Base-by-base conservation (phyloP, 2,329 filamentous ascomycete species). In the Stachybotrys echinatus region DNA sequence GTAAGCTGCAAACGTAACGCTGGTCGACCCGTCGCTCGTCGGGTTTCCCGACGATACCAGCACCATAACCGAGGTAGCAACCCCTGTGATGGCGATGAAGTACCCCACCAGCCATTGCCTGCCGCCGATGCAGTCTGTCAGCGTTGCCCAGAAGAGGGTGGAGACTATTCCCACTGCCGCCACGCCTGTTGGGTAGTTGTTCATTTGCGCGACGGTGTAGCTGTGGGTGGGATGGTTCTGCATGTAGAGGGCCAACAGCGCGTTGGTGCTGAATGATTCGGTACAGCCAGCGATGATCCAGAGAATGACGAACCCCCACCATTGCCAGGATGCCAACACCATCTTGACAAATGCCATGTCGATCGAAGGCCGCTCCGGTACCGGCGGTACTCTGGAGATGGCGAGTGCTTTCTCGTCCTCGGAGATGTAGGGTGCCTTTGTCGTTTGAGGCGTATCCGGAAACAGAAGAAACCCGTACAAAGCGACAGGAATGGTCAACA, bases 221-320 rank as follows among this genome's bases (percentile, higher is more conserved):
- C 60, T 59, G 19, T 60, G 63, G 7, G 59, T 64, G 0, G 75
- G 75, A 34, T 76, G 72, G 50, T 65, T 70, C 57, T 79, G 77
- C 61, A 80, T 64, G 58, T 73, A 80, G 1, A 80, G 65, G 0
- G 69, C 65, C 0, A 80, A 65, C 0, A 88, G 70, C 0, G 80
- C 71, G 63, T 89, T 88, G 19, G 78, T 75, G 48, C 78, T 81
- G 63, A 88, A 89, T 0, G 83, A 86, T 62, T 90, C 86, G 0
- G 83, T 84, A 60, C 88, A 84, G 23, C 85, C 84, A 0, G 84
- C 85, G 39, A 89, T 81, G 54, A 86, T 77, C 84, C 84, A 88
- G 0, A 88, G 76, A 5, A 80, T 60, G 2, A 82, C 76, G 56
- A 88, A 87, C 1, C 81, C 83, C 71, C 82, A 87, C 74, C 79